Conservation (phyloP, 352 stramenopile species). For the Phytophthora meadii region DNA sequence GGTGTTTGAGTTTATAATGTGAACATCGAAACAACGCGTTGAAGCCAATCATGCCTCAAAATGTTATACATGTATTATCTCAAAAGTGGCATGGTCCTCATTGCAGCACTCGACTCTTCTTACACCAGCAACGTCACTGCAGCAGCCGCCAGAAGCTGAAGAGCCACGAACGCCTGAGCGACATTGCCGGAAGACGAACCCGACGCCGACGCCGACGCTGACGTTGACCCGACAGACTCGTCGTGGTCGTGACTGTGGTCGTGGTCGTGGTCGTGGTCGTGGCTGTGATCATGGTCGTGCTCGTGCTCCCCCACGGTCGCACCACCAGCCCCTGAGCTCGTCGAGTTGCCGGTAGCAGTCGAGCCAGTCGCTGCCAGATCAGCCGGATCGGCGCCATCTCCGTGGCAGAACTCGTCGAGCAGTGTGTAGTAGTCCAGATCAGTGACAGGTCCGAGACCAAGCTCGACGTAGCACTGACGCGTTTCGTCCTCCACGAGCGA, state of each 20-base stretch:
- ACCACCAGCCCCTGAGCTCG: conserved; percentile 10
- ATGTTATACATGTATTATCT: background rate
- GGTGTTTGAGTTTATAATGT: background rate
- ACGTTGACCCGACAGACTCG: conserved; percentile 1
- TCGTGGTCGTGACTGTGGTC: conserved; percentile 18
- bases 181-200: conserved; percentile 12
- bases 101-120: conserved; percentile 2
- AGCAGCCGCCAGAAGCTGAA: conserved; percentile 18
- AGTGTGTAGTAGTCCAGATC: conserved; percentile 47
- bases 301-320: conserved; percentile 25
- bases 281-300: conserved; percentile 4
- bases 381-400: conserved; percentile 45
- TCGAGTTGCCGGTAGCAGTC: conserved; percentile 23
- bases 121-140: conserved; percentile 58
- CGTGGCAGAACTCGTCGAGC: conserved; percentile 54
- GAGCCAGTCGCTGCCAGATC: conserved; percentile 11
- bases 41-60: background rate
- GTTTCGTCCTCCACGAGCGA: conserved; percentile 49
- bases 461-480: conserved; percentile 41
- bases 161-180: conserved; percentile 11
- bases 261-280: conserved; percentile 18
- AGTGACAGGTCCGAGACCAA: conserved; percentile 34
- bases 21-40: too few relatives aligned
- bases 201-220: background rate
- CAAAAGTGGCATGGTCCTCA: too few relatives aligned